These are phyloP conservation scores for Phytophthora sansomeana DNA, from an alignment of 352 stramenopile species.

Conservation along the genomic window DNA sequence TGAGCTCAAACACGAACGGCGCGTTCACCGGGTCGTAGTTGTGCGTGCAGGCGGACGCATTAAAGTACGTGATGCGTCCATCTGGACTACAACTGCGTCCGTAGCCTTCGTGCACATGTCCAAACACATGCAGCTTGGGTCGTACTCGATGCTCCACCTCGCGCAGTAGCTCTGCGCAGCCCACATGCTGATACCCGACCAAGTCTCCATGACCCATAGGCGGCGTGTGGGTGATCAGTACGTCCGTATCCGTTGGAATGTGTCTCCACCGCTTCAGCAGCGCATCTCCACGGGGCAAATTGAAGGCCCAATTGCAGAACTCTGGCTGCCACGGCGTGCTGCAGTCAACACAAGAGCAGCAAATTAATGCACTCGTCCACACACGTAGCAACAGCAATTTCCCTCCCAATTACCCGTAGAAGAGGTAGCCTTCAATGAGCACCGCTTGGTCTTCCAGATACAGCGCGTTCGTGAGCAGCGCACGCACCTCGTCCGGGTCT, in stretches of 20 bases:
- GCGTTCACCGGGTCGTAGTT: constrained; percentile 79
- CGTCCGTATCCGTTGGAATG: constrained; percentile 75
- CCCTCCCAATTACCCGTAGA: constrained; percentile 59
- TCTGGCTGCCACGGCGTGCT: constrained; percentile 82
- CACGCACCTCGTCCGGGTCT: constrained; percentile 74
- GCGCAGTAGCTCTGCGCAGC: constrained; percentile 76
- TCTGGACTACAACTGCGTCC: constrained; percentile 69
- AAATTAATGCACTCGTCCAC: neutral
- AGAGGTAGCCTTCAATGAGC: constrained; percentile 74
- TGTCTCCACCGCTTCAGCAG: constrained; percentile 54
- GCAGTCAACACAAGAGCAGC: constrained; percentile 5
- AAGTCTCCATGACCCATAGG: constrained; percentile 83
- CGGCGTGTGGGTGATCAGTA: constrained; percentile 91
- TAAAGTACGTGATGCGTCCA: constrained; percentile 87
- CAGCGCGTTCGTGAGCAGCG: constrained; percentile 76
- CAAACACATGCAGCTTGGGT: constrained; percentile 89
- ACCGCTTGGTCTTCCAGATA: constrained; percentile 84
- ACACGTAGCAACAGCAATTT: too few relatives aligned
- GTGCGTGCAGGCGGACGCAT: constrained; percentile 83
- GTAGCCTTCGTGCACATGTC: constrained; percentile 92
- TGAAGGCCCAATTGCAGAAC: constrained; percentile 89
- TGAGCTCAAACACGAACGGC: constrained; percentile 67
- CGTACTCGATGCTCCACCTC: constrained; percentile 74
- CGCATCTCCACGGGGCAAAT: constrained; percentile 58
- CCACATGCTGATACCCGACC: constrained; percentile 60